Evolutionary conservation across 148 eudicot genomes (phyloP).

Genomic region (Amaranthus hypochondriacus): DNA sequence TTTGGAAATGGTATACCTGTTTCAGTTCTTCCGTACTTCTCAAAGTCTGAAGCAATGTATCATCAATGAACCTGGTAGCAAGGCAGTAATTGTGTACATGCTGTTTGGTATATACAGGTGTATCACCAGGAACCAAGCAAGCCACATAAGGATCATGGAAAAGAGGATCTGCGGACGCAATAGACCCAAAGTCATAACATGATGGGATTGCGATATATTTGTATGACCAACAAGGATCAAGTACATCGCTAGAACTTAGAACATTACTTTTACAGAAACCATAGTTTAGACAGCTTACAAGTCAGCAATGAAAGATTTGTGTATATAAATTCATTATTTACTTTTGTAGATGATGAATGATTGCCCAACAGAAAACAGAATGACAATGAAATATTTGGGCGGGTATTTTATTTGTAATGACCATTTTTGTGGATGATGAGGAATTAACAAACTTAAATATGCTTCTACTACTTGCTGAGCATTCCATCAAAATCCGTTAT

Average conservation of each 20-base stretch:
- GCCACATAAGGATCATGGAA: constrained; percentile 73
- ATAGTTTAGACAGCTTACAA: background rate
- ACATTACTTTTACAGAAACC: background rate
- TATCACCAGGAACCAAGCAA: constrained; percentile 49
- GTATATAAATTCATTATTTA: background rate
- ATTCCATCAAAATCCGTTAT: background rate
- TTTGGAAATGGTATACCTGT: constrained; percentile 44
- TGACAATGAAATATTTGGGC: too few relatives aligned
- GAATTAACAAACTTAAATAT: background rate
- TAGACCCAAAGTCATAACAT: background rate
- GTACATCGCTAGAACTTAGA: background rate
- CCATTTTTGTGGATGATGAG: background rate
- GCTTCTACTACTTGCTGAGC: constrained; percentile 1
- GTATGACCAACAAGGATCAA: background rate
- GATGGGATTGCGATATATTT: background rate
- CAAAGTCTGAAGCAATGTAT: constrained; percentile 49
- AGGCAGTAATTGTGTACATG: constrained; percentile 51
- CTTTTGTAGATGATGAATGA: background rate
- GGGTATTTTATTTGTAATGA: too few relatives aligned
- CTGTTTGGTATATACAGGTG: constrained; percentile 27
- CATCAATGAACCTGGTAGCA: constrained; percentile 79
- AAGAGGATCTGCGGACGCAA: constrained; percentile 67
- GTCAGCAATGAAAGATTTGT: background rate
- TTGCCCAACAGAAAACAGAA: background rate
- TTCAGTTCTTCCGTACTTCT: constrained; percentile 45